Evolutionary conservation across 805 yeast genomes (phyloP).

Genomic region (Huiozyma sinensis): DNA sequence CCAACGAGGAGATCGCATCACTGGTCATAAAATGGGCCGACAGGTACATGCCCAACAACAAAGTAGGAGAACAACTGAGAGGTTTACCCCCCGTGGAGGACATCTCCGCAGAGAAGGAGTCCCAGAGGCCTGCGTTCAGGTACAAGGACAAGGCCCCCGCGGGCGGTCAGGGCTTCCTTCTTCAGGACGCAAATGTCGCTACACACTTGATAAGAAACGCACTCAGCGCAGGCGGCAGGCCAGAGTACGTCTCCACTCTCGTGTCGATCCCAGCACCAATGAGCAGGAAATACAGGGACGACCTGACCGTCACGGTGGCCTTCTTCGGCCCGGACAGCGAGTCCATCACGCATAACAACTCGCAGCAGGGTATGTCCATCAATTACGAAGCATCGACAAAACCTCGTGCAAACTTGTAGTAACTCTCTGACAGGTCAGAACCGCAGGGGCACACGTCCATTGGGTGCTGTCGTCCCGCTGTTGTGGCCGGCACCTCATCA

Average conservation of each 20-base stretch:
- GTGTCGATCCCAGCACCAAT: slow-evolving; percentile 86
- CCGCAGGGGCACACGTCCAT: background rate
- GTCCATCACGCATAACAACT: slow-evolving; percentile 8
- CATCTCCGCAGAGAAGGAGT: slow-evolving; percentile 44
- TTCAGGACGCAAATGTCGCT: slow-evolving; percentile 81
- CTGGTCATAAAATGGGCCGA: slow-evolving; percentile 85
- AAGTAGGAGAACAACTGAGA: background rate
- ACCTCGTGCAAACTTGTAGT: slow-evolving; percentile 19
- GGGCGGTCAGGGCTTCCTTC: slow-evolving; percentile 33
- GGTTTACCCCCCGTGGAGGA: slow-evolving; percentile 53
- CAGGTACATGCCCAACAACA: slow-evolving; percentile 1
- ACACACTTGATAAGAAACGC: slow-evolving; percentile 94
- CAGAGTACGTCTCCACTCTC: slow-evolving; percentile 79
- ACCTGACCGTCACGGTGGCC: slow-evolving; percentile 88
- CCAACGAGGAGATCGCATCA: slow-evolving; percentile 87
- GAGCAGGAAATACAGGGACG: slow-evolving; percentile 89
- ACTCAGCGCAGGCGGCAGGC: slow-evolving; percentile 74
- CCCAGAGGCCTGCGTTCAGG: slow-evolving; percentile 65
- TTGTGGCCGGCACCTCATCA: background rate
- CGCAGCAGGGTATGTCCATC: background rate
- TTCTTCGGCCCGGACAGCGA: slow-evolving; percentile 58
- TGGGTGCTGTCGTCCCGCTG: background rate
- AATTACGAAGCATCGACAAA: slow-evolving; percentile 20
- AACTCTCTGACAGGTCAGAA: background rate
- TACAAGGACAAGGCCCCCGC: slow-evolving; percentile 29